phyloP scores from a whole-genome alignment of 2,329 filamentous ascomycete species.

The Kalaharituber pfeilii region DNA sequence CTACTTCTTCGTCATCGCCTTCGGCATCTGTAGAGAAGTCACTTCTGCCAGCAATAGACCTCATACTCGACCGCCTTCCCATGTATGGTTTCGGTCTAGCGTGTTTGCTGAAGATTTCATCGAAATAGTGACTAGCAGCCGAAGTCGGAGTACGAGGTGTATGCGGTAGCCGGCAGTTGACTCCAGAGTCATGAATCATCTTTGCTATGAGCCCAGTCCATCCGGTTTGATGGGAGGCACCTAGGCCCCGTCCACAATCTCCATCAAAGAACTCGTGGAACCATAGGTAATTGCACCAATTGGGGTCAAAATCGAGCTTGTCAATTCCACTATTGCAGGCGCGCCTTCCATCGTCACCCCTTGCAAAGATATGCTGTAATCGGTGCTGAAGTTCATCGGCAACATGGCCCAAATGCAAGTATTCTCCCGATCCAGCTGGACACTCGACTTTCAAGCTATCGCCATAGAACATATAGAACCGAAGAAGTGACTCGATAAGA shows the following conservation, averaged over 20 bases:
- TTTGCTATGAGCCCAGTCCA: conserved; percentile 94
- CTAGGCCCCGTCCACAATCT: conserved; percentile 72
- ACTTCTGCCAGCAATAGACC: conserved; percentile 69
- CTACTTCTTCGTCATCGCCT: conserved; percentile 37
- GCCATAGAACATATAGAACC: conserved; percentile 94
- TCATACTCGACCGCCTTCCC: conserved; percentile 53
- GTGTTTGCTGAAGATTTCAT: conserved; percentile 54
- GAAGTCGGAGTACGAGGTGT: conserved; percentile 75
- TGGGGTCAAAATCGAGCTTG: conserved; percentile 70
- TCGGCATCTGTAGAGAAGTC: conserved; percentile 47
- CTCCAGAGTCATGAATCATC: conserved; percentile 91
- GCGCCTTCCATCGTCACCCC: conserved; percentile 66
- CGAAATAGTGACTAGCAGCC: conserved; percentile 85
- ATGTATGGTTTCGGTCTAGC: conserved; percentile 30
- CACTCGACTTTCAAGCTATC: conserved; percentile 79
- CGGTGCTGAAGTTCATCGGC: conserved; percentile 91
- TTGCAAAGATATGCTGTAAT: conserved; percentile 75
- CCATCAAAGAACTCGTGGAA: conserved; percentile 98
- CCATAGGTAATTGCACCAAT: conserved; percentile 90
- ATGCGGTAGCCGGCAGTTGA: conserved; percentile 79
- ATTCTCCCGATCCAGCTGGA: conserved; percentile 79
- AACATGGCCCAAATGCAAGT: conserved; percentile 89
- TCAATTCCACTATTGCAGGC: conserved; percentile 78
- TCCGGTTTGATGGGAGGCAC: conserved; percentile 84
- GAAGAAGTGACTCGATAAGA: conserved; percentile 79